Base-by-base conservation (phyloP, 176 grass and related monocot species). In the Cocos nucifera region DNA sequence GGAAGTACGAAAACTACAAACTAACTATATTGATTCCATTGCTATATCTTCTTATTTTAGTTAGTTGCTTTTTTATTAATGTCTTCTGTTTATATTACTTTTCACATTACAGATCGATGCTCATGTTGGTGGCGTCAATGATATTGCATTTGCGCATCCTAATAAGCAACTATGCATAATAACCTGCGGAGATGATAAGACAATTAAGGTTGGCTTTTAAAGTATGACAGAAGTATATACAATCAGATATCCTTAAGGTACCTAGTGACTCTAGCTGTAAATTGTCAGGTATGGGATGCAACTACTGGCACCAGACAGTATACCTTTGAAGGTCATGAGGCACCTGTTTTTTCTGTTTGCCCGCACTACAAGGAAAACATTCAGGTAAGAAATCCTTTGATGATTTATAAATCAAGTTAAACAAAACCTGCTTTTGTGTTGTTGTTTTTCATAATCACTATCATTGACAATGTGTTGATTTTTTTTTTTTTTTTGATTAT, bases 131-230 rank as follows among this genome's bases (percentile, higher is more conserved):
- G 88, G 94, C 71, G 94, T 98, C 64, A 98, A 98, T 62, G 94
- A 98, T 71, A 98, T 98, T 71, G 82, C 88, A 78, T 98, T 98
- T 77, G 85, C 94, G 63, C 82, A 92, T 80, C 94, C 94, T 10
- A 98, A 93, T 78, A 98, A 93, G 77, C 88, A 92, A 52, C 74
- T 98, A 15, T 93, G 78, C 71, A 80, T 98, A 80, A 98, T 98
- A 66, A 98, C 94, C 23, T 98, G 94, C 0, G 94, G 94, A 63
- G 94, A 98, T 83, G 94, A 98, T 67, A 98, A 98, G 57, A 98
- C 84, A 62, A 98, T 98, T 66, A 98, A 86, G 84, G 90, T 86
- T 49, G 39, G 30, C 21, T 74, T 54, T 17, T 78, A 12, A 53
- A 59, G 51, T 75, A 15, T 64, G 56, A 50, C 67, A 62, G 20